Conservation (phyloP, 805 yeast species). For the Candida dajiaensis region DNA sequence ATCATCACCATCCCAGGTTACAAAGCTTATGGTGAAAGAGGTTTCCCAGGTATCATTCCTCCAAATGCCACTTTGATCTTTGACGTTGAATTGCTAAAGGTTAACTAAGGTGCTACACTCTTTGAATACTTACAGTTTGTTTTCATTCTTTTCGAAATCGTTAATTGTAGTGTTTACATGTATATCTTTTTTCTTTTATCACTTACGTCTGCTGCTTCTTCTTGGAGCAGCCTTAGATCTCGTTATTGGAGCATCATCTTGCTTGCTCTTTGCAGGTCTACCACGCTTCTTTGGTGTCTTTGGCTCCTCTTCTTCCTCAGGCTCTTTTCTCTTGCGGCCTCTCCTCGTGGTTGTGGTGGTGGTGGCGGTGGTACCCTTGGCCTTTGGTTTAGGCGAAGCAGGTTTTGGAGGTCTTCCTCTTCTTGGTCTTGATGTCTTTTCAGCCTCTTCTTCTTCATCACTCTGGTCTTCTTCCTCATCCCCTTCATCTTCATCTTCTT, state of each 20-base stretch:
- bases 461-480: slow-evolving; percentile 9
- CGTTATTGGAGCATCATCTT: slow-evolving; percentile 5
- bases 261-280: slow-evolving; percentile 1
- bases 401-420: slow-evolving; percentile 3
- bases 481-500: slow-evolving; percentile 5
- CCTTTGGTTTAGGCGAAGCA: neutral
- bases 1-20: slow-evolving; percentile 87
- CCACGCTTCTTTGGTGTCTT: slow-evolving; percentile 1
- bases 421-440: slow-evolving; percentile 9
- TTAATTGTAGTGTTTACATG: neutral
- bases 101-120: slow-evolving; percentile 25
- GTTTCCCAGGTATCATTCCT: slow-evolving; percentile 95
- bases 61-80: slow-evolving; percentile 91
- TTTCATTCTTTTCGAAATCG: neutral
- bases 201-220: slow-evolving; percentile 11
- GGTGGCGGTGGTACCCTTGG: neutral
- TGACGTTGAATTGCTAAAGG: slow-evolving; percentile 65
- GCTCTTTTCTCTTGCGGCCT: neutral
- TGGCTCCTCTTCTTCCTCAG: slow-evolving; percentile 4
- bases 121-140: neutral
- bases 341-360: too few relatives aligned
- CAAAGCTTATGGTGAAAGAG: slow-evolving; percentile 91
- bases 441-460: slow-evolving; percentile 12
- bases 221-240: slow-evolving; percentile 10
- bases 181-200: neutral